A percentile compares a stretch with the other conserved stretches of the same genome.
Conservation (phyloP, 2,329 filamentous ascomycete genomes). For the Arthroderma sp. region DNA sequence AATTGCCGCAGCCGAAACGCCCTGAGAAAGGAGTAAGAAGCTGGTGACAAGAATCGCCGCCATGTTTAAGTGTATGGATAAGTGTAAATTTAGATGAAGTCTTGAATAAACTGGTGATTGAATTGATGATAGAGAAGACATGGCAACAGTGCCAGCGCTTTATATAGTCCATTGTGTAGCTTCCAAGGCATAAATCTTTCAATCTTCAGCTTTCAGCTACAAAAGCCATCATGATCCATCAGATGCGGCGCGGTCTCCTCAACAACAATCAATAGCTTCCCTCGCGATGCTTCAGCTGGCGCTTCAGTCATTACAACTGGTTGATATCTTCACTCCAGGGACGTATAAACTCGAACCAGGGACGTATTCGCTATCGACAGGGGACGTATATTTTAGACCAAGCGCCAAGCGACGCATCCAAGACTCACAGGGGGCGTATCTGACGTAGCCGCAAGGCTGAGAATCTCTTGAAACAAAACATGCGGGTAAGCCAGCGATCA, state of each 20-base stretch:
- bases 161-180: background rate
- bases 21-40: background rate
- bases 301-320: background rate
- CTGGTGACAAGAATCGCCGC: background rate
- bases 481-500: too few relatives aligned
- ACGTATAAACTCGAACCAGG: background rate
- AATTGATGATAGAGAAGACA: background rate
- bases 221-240: background rate
- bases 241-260: background rate
- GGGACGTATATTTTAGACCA: background rate
- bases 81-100: background rate
- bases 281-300: background rate
- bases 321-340: background rate
- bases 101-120: background rate
- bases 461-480: background rate
- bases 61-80: background rate
- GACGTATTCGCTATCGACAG: conserved; percentile 1
- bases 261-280: background rate
- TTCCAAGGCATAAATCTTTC: background rate
- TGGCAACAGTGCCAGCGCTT: background rate
- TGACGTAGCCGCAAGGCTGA: background rate
- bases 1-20: background rate
- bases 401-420: background rate
- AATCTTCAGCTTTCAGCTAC: background rate
- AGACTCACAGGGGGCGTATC: background rate